Conservation (phyloP, 768 basidiomycete species). For the Kwoniella mangroviensis region DNA sequence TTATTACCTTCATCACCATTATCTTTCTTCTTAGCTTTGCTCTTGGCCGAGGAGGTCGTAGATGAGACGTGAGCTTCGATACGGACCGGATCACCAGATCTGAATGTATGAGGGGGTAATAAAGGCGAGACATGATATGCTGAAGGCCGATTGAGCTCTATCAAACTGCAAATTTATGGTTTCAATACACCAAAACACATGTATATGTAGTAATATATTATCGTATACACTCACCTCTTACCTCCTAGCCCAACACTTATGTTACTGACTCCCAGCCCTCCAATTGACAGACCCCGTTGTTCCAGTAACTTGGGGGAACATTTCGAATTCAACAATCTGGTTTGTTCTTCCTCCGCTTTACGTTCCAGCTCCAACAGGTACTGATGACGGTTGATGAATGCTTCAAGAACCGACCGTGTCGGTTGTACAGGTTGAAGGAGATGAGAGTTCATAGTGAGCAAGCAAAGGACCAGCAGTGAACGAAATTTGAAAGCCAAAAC, state of each 20-base stretch:
- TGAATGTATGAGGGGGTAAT: constrained; percentile 86
- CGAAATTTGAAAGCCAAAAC: neutral
- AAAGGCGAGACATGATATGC: constrained; percentile 73
- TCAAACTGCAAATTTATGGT: constrained; percentile 69
- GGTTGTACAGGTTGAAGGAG: constrained; percentile 37
- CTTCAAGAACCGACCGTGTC: constrained; percentile 30
- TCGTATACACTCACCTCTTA: constrained; percentile 80
- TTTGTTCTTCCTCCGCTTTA: constrained; percentile 80
- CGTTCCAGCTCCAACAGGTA: constrained; percentile 73
- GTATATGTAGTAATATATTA: too few species aligned
- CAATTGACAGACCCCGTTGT: constrained; percentile 79
- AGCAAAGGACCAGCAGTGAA: neutral
- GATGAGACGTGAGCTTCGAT: constrained; percentile 71
- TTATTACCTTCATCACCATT: constrained; percentile 57
- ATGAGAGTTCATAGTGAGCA: neutral
- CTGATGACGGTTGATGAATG: constrained; percentile 49
- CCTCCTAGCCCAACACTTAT: constrained; percentile 88
- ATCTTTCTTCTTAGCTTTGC: constrained; percentile 56
- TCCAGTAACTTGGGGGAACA: constrained; percentile 85
- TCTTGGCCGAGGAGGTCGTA: constrained; percentile 14
- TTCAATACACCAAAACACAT: too few species aligned
- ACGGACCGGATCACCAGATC: constrained; percentile 85
- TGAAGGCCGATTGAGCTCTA: constrained; percentile 81
- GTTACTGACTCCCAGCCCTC: constrained; percentile 70
- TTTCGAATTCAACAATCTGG: constrained; percentile 76